These are phyloP conservation scores for Paecilomyces dactylethromorphus DNA, from an alignment of 2,329 filamentous ascomycete genomes.

Conservation along the genomic window DNA sequence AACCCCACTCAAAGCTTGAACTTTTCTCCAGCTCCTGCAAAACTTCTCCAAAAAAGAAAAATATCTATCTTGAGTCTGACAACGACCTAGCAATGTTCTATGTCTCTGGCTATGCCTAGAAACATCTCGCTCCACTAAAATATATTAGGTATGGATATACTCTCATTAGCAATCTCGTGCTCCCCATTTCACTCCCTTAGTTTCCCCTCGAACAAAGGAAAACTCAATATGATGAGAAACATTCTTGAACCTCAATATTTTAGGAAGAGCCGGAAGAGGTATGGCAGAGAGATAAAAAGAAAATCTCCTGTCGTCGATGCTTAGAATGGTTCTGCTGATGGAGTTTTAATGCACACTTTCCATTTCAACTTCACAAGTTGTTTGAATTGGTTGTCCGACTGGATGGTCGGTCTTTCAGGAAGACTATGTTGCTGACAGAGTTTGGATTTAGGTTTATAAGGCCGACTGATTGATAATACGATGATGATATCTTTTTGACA, in stretches of 20 bases:
- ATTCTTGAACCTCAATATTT: conserved; percentile 34
- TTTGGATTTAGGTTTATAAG: background rate
- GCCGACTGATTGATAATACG: background rate
- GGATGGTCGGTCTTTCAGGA: background rate
- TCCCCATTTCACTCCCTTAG: conserved; percentile 2
- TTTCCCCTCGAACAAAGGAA: conserved; percentile 8
- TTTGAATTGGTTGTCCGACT: background rate
- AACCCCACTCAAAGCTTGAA: background rate
- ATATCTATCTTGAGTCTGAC: background rate
- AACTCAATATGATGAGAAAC: conserved; percentile 35
- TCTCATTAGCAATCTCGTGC: background rate
- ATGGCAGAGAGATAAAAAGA: conserved; percentile 23
- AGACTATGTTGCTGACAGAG: background rate
- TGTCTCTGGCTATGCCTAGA: background rate
- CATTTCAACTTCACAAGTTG: background rate
- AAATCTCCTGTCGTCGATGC: conserved; percentile 34
- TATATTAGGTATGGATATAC: background rate
- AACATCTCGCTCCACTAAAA: background rate
- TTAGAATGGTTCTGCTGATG: conserved; percentile 43
- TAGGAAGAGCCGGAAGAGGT: conserved; percentile 46
- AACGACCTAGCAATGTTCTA: background rate
- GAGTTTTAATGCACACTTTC: conserved; percentile 2
- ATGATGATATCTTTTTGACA: background rate
- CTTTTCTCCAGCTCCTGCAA: background rate
- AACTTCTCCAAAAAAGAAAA: background rate